A percentile compares a stretch with the other conserved stretches of the same genome.
phyloP scores from a whole-genome alignment of 1,284 basidiomycete genomes.

The Xerocomus nothofagi region DNA sequence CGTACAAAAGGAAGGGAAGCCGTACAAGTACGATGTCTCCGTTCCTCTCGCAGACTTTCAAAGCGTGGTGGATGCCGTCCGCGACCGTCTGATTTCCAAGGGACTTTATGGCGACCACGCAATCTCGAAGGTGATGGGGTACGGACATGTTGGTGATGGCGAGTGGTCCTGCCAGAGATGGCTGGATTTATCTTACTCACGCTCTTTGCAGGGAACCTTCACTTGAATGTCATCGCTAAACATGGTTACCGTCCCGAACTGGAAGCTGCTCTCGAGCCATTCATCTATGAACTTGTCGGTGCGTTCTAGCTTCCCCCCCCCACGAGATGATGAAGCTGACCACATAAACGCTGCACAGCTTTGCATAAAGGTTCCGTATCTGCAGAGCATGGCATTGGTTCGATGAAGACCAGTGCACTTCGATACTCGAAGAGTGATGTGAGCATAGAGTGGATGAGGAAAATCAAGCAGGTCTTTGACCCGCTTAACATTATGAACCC shows the following conservation, averaged over 20 bases:
- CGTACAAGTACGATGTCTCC: conserved; percentile 98
- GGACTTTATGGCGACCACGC: conserved; percentile 73
- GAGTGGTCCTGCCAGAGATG: conserved; percentile 29
- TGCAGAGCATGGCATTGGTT: conserved; percentile 94
- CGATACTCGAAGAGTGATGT: conserved; percentile 83
- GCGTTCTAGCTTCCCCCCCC: conserved; percentile 34
- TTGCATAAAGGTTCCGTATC: conserved; percentile 87
- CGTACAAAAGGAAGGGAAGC: conserved; percentile 90
- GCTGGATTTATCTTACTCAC: conserved; percentile 1
- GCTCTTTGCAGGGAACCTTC: conserved; percentile 74
- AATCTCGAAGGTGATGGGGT: conserved; percentile 86
- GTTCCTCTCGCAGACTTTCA: conserved; percentile 91
- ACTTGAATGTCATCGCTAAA: conserved; percentile 90
- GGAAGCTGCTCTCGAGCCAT: conserved; percentile 89
- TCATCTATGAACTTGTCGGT: conserved; percentile 92
- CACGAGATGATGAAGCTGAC: conserved; percentile 2
- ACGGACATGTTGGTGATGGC: conserved; percentile 97
- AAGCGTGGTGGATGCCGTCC: conserved; percentile 81
- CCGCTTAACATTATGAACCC: conserved; percentile 91
- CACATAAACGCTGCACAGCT: conserved; percentile 38
- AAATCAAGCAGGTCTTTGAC: conserved; percentile 90
- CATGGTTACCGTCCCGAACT: conserved; percentile 80
- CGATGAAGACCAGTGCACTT: conserved; percentile 93
- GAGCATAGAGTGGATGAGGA: conserved; percentile 88
- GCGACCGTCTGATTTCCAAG: conserved; percentile 70